Evolutionary conservation across 495 filamentous ascomycete genomes (phyloP), one percentile per base, ranked within the genome.

Genomic region (Tetracladium setigerum): DNA sequence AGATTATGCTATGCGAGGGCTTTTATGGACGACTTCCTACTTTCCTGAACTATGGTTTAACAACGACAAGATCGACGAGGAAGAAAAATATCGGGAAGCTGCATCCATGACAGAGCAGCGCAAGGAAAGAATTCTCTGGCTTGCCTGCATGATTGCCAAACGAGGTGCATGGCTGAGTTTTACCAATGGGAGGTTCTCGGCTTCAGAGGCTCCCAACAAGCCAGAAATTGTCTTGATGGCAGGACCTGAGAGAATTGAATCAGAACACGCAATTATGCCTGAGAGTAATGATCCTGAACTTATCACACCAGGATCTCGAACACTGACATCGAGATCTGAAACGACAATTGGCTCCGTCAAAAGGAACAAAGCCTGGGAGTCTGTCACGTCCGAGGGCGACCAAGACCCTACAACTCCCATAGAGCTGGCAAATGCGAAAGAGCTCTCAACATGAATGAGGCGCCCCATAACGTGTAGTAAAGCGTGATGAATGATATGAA

Each of bases 1-100:
- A 52, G 91, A 97, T 51, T 95, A 79, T 46, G 68, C 81, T 0
- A 79, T 92, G 43, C 76, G 84, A 6, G 91, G 89, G 0, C 76
- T 89, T 19, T 56, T 81, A 3, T 95, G 84, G 79, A 77, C 74
- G 4, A 72, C 79, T 33, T 58, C 65, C 8, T 86, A 89, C 46
- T 92, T 81, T 46, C 86, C 87, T 0, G 52, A 67, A 0, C 60
- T 67, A 1, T 95, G 83, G 72, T 95, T 95, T 55, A 60, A 71
- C 3, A 73, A 76, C 42, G 75, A 80, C 12, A 75, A 75, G 50
- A 73, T 83, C 5, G 87, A 89, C 43, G 85, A 92, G 30, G 86
- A 92, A 14, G 84, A 87, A 46, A 78, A 86, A 17, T 74, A 77
- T 32, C 70, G 85, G 16, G 90, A 95, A 56, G 62, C 73, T 3